A percentile compares a stretch with the other conserved stretches of the same genome.
Evolutionary conservation across 2,329 filamentous ascomycete species (phyloP).

Genomic region (Fusarium sp.): DNA sequence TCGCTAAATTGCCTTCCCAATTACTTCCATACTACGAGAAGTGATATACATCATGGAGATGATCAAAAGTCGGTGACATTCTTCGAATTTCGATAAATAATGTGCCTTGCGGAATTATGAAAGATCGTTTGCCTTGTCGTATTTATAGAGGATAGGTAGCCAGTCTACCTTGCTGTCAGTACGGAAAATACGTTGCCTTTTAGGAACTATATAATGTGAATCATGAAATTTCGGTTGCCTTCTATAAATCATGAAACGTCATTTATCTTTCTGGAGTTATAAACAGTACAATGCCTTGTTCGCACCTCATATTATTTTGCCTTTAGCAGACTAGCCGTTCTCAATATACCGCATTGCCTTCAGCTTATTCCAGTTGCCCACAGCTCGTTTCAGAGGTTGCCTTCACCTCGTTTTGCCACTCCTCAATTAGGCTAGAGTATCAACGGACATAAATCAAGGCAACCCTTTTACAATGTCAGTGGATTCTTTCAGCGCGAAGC

Average conservation of each 20-base stretch:
- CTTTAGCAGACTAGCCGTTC: background rate
- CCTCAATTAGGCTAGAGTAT: background rate
- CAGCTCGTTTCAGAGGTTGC: too few species aligned
- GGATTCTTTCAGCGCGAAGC: background rate
- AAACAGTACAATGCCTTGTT: too few species aligned
- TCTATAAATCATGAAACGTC: too few species aligned
- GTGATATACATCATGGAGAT: background rate
- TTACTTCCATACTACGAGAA: background rate
- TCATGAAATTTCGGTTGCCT: too few species aligned
- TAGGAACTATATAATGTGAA: background rate
- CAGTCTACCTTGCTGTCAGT: background rate
- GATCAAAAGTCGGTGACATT: fast-evolving
- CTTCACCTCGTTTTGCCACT: too few species aligned
- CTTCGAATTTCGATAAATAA: background rate
- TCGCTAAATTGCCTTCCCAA: background rate
- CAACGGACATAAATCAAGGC: background rate
- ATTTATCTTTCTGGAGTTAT: too few species aligned
- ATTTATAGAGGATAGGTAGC: too few species aligned
- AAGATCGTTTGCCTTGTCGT: too few species aligned
- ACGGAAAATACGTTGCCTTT: background rate
- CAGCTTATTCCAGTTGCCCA: too few species aligned
- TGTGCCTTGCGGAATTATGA: too few species aligned
- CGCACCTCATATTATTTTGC: too few species aligned
- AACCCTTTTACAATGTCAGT: background rate
- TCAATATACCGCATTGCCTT: background rate